phyloP scores from a whole-genome alignment of 1,284 basidiomycete genomes.

The Pholiota adiposa region DNA sequence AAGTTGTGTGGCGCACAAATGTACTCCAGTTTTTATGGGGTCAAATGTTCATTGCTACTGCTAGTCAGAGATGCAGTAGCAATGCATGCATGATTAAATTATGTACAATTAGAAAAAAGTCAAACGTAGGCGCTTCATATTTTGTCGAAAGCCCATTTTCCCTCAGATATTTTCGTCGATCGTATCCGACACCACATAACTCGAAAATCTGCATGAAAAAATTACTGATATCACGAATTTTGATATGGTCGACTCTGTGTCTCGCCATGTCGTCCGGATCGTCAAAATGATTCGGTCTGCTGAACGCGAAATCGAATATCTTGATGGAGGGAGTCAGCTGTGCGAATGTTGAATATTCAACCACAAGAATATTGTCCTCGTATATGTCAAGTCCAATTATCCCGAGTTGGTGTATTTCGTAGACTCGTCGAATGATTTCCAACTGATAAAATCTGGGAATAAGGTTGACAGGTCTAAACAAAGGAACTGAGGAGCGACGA shows the following conservation, averaged over 20 bases:
- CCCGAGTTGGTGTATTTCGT: background rate
- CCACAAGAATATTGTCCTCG: background rate
- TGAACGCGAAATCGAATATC: background rate
- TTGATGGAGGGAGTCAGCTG: background rate
- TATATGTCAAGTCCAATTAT: background rate
- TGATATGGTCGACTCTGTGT: background rate
- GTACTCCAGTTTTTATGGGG: too few species aligned
- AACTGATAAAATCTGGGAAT: background rate
- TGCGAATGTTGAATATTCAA: background rate
- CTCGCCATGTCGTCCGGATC: background rate
- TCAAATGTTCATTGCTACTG: too few species aligned
- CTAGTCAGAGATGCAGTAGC: too few species aligned
- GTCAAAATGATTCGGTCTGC: background rate
- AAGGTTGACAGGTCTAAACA: too few species aligned
- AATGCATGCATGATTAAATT: too few species aligned
- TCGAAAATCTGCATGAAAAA: background rate
- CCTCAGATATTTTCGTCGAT: background rate
- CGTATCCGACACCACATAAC: background rate
- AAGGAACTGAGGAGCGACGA: too few species aligned
- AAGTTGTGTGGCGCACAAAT: too few species aligned
- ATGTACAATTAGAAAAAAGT: too few species aligned
- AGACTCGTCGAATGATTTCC: background rate
- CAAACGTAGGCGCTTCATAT: too few species aligned
- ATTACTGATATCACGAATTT: background rate
- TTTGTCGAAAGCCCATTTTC: too few species aligned